Base-by-base conservation (phyloP, 2,329 filamentous ascomycete species). In the Pleoardoris graminearum region DNA sequence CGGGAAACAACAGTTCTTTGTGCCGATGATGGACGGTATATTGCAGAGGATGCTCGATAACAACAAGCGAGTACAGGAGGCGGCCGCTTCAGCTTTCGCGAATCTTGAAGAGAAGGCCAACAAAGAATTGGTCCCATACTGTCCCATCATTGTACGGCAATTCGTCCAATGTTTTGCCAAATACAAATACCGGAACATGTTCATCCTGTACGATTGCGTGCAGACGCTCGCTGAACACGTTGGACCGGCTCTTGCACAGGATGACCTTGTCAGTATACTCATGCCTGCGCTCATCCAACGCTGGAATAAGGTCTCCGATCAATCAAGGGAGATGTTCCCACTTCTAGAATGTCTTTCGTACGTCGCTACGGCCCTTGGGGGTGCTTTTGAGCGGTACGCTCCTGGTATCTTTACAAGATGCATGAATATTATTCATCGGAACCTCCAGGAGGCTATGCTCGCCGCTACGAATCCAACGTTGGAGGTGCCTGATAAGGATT, bases 181-280 rank as follows among this genome's bases (percentile, higher is more conserved):
- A 75, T 99, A 97, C 84, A 97, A 99, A 81, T 93, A 97, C 75
- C 88, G 91, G 67, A 99, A 99, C 77, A 97, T 97, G 85, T 97
- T 95, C 77, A 95, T 97, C 49, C 84, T 99, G 29, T 99, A 99
- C 77, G 94, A 99, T 76, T 97, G 94, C 73, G 90, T 99, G 29
- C 94, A 99, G 77, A 99, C 94, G 0, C 80, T 99, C 51, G 94
- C 94, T 3, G 94, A 99, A 73, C 88, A 91, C 67, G 88, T 97
- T 49, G 91, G 91, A 10, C 85, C 87, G 6, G 85, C 88, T 29
- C 80, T 99, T 59, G 88, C 91, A n/a, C 82, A 85, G 55, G 88
- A 88, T 6, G 84, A 92, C 47, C 83, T 96, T n/a, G 86, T 92
- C 35, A 83, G 88, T 57, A 82, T 91, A 61, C 81, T 99, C 53